Evolutionary conservation across 1,284 basidiomycete species (phyloP).

Genomic region (Volvariella surrecta): DNA sequence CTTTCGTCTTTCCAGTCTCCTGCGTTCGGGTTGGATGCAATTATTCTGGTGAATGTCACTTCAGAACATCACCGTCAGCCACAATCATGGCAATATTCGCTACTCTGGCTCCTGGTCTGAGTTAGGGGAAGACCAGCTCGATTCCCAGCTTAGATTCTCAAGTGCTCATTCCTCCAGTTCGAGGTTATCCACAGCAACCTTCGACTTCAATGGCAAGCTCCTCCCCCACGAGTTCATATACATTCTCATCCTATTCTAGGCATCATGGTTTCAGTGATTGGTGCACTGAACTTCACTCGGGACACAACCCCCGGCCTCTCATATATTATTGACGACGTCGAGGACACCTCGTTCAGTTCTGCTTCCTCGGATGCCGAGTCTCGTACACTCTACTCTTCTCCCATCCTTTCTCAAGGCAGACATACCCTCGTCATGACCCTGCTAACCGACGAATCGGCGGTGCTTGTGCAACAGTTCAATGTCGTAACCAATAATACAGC

Average conservation of each 20-base stretch:
- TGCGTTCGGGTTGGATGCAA: slow-evolving; percentile 4
- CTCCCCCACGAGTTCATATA: neutral
- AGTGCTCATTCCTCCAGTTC: neutral
- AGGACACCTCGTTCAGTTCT: slow-evolving; percentile 9
- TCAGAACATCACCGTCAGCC: slow-evolving; percentile 3
- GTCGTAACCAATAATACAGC: neutral
- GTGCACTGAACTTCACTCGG: slow-evolving; percentile 5
- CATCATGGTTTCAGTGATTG: slow-evolving; percentile 10
- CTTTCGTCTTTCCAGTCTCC: neutral
- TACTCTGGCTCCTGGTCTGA: slow-evolving; percentile 5
- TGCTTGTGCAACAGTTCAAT: slow-evolving; percentile 9
- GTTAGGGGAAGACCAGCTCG: neutral
- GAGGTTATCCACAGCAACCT: slow-evolving; percentile 7
- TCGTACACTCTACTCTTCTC: slow-evolving; percentile 12
- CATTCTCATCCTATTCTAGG: slow-evolving; percentile 4
- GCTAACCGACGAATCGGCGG: slow-evolving; percentile 8
- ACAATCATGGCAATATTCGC: neutral
- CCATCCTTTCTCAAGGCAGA: slow-evolving; percentile 7
- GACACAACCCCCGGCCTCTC: slow-evolving; percentile 3
- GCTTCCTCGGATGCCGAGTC: slow-evolving; percentile 6
- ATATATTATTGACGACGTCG: slow-evolving; percentile 13
- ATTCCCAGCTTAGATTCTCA: neutral
- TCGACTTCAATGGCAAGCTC: slow-evolving; percentile 7
- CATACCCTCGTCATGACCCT: slow-evolving; percentile 14
- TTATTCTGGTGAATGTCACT: neutral